These are phyloP conservation scores for Colletotrichum sp. DNA, from an alignment of 2,329 filamentous ascomycete genomes.

Conservation along the genomic window DNA sequence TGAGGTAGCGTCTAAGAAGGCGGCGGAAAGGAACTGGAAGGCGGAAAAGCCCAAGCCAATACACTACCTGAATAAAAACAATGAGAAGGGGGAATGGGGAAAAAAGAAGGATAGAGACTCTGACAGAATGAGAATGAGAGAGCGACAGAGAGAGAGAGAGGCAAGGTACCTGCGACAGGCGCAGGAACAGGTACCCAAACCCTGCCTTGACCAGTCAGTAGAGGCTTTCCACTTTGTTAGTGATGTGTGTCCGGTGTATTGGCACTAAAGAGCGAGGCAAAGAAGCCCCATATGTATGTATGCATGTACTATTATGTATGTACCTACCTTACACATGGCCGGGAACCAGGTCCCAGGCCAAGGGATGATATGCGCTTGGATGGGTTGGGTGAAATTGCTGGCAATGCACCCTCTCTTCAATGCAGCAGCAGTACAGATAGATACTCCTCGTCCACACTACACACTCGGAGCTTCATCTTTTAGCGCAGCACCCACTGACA, in stretches of 20 bases:
- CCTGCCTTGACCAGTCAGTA: not conserved
- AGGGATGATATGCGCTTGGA: slow-evolving; percentile 14
- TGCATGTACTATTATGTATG: not conserved
- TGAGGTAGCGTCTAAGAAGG: not conserved
- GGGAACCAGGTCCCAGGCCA: slow-evolving; percentile 3
- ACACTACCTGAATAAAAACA: not conserved
- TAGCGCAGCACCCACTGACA: slow-evolving; percentile 11
- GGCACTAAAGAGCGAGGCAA: not conserved
- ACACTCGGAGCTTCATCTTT: slow-evolving; percentile 13
- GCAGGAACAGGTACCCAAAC: not conserved
- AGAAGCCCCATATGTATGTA: not conserved
- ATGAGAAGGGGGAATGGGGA: not conserved
- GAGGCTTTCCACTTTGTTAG: not conserved
- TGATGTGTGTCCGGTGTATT: not conserved
- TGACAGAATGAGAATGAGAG: not conserved
- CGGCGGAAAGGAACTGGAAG: not conserved
- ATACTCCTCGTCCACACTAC: slow-evolving; percentile 7
- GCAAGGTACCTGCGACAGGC: not conserved
- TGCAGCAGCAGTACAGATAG: not conserved
- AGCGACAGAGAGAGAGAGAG: not conserved
- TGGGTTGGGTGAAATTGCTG: slow-evolving; percentile 22
- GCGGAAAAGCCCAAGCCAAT: not conserved
- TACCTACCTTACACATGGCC: not conserved
- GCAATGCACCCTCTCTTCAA: slow-evolving; percentile 10
- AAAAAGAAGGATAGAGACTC: not conserved